These are phyloP conservation scores for Citrus cavaleriei DNA, from an alignment of 345 rosid species.

Conservation along the genomic window DNA sequence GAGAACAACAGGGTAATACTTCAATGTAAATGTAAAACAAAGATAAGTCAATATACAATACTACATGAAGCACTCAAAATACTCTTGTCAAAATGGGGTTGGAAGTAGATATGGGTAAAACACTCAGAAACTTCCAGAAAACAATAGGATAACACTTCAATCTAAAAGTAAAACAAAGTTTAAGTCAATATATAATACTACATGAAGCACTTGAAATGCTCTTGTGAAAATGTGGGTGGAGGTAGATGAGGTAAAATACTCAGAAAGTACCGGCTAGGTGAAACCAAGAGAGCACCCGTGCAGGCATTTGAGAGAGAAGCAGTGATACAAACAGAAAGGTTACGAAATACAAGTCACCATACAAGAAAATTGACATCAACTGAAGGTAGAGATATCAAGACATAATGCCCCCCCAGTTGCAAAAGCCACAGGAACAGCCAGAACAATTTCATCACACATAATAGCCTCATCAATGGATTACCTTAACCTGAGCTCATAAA, in stretches of 20 bases:
- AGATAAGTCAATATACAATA: background rate
- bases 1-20: slow-evolving; percentile 13
- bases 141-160: background rate
- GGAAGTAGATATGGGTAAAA: too few species aligned
- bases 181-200: background rate
- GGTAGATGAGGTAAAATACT: background rate
- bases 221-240: background rate
- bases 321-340: background rate
- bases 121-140: too few species aligned
- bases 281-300: background rate
- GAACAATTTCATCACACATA: background rate
- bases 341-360: background rate
- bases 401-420: background rate
- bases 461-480: background rate
- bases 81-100: too few species aligned
- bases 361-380: background rate
- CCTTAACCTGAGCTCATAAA: background rate
- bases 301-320: background rate
- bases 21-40: background rate
- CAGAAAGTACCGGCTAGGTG: background rate
- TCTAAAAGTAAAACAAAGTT: background rate
- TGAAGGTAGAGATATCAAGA: background rate
- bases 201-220: background rate
- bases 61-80: background rate
- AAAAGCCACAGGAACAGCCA: background rate